Base-by-base conservation (phyloP, 2,329 filamentous ascomycete genomes). In the Leptoxyphium fumago region DNA sequence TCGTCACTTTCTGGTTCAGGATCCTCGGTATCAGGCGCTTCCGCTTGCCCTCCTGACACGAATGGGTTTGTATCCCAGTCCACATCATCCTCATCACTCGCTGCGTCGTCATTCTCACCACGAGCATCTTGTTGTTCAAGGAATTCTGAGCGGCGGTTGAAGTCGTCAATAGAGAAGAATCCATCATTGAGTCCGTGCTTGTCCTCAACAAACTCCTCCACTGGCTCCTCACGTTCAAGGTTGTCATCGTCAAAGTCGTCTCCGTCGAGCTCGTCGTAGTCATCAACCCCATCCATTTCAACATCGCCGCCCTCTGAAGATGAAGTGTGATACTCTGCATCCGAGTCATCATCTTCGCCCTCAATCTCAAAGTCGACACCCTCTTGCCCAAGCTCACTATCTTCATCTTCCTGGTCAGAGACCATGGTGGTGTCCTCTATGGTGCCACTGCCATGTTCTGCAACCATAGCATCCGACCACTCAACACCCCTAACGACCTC, bases 161-260 rank as follows among this genome's bases (percentile, higher is more conserved):
- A 98, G 47, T 93, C 80, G 56, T 96, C 88, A 55, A 98, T 89
- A 13, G 86, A 94, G 67, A 98, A 98, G 68, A 98, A 98, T 5
- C 87, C 89, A 58, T 98, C 91, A 57, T 98, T 96, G 29, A 98
- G 75, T 6, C 87, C 86, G 57, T 91, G 73, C 3, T 79, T 78
- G 56, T 96, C 87, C 53, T 80, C 71, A 8, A 78, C 67, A 47
- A 81, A 80, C 34, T 75, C 73, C 41, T 73, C 72, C 1, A 65
- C 62, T 4, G 67, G 61, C 39, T 70, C 65, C 15, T 72, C 71
- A 2, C 71, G 66, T 10, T 64, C 64, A 1, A 67, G 69, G 2
- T 72, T 71, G 1, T 72, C 70, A 8, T 64, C 61, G n/a, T 40
- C 38, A 4, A 40, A 13, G 15, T 15, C 32, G 32, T 50, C 57